Percentiles rank a stretch among this genome's conserved stretches.
phyloP scores from a whole-genome alignment of 140 eudicot genomes.

The Anethum foeniculum region DNA sequence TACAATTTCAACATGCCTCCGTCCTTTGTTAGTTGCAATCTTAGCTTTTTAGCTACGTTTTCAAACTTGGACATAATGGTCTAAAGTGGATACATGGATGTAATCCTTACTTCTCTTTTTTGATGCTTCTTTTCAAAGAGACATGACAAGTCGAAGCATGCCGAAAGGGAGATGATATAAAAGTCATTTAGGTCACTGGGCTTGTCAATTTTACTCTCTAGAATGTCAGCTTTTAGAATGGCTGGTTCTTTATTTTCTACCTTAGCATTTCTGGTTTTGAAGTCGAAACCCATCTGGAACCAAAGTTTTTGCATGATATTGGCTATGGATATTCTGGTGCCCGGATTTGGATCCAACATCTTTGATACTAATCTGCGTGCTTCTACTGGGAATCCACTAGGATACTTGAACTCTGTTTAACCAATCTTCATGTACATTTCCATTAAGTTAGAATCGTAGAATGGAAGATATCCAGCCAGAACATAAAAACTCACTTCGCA shows the following conservation, averaged over 20 bases:
- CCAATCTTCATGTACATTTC: slow-evolving; percentile 71
- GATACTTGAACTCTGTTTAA: slow-evolving; percentile 47
- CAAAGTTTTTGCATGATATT: slow-evolving; percentile 60
- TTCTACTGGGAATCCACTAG: slow-evolving; percentile 51
- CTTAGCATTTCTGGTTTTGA: slow-evolving; percentile 11
- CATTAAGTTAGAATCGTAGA: slow-evolving; percentile 59
- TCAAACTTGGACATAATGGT: slow-evolving; percentile 42
- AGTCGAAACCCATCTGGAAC: slow-evolving; percentile 48
- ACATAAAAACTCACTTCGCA: slow-evolving; percentile 75
- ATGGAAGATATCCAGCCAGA: slow-evolving; percentile 58
- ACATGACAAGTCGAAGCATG: slow-evolving; percentile 61
- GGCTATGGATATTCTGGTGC: slow-evolving; percentile 43
- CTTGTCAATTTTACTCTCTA: slow-evolving; percentile 16
- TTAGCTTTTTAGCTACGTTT: slow-evolving; percentile 41
- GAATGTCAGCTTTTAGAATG: not conserved
- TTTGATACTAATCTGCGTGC: slow-evolving; percentile 42
- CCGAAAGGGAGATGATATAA: slow-evolving; percentile 59
- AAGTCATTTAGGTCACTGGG: slow-evolving; percentile 49
- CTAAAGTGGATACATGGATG: slow-evolving; percentile 26
- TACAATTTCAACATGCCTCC: slow-evolving; percentile 43
- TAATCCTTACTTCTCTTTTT: slow-evolving; percentile 38
- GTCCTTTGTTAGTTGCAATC: slow-evolving; percentile 41
- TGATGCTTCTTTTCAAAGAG: slow-evolving; percentile 35
- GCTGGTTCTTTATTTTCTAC: slow-evolving; percentile 12
- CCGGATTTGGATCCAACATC: slow-evolving; percentile 66